phyloP scores from a whole-genome alignment of 139 green algal species.

The Chlamydomonas sphaeroides region DNA sequence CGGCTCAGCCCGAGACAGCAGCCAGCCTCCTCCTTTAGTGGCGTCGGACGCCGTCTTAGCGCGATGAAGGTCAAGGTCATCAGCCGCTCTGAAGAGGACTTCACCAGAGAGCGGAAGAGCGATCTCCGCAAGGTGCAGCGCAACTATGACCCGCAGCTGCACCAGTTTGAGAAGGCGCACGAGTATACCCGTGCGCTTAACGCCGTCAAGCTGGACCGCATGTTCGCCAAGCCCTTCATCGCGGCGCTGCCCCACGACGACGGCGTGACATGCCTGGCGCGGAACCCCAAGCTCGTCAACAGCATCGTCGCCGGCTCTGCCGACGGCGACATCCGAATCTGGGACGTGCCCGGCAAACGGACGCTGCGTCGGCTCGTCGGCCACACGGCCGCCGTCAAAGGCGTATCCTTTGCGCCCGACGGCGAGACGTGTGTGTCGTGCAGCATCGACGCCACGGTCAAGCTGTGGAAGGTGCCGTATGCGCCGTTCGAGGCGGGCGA shows the following conservation, averaged over 20 bases:
- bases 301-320: constrained; percentile 74
- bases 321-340: constrained; percentile 85
- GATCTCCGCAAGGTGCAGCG: constrained; percentile 89
- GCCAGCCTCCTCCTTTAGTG: too few species aligned
- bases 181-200: constrained; percentile 95
- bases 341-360: constrained; percentile 85
- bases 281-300: constrained; percentile 84
- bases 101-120: constrained; percentile 78
- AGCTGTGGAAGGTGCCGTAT: constrained; percentile 90
- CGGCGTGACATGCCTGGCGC: constrained; percentile 86
- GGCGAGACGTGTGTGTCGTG: constrained; percentile 84
- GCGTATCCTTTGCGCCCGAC: constrained; percentile 81
- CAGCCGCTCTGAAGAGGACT: constrained; percentile 84
- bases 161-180: constrained; percentile 91
- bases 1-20: too few species aligned
- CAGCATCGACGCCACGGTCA: constrained; percentile 87
- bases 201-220: constrained; percentile 91
- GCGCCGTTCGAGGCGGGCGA: constrained; percentile 76
- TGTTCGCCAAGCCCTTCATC: constrained; percentile 98
- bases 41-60: too few species aligned
- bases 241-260: constrained; percentile 90
- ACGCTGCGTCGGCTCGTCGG: constrained; percentile 79
- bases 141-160: constrained; percentile 92
- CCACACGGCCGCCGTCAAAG: constrained; percentile 81
- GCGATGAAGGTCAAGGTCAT: constrained; percentile 96